Conservation (phyloP, 2,329 filamentous ascomycete species). For the Talaromyces sp. region DNA sequence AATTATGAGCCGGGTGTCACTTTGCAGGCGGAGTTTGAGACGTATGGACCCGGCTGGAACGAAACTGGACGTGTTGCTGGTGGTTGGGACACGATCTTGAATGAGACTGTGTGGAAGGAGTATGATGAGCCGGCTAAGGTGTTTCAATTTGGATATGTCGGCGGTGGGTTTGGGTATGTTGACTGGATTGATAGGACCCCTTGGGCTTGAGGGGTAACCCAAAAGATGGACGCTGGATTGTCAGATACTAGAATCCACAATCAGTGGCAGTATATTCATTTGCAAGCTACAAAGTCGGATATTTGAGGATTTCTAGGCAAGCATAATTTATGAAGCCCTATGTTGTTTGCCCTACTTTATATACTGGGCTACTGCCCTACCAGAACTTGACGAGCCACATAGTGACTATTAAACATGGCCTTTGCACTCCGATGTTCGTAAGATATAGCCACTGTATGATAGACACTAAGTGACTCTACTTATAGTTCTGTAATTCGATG, state of each 20-base stretch:
- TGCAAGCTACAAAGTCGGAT: background rate
- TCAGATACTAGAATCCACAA: background rate
- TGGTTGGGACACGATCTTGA: conserved; percentile 48
- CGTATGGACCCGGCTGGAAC: conserved; percentile 54
- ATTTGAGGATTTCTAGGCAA: background rate
- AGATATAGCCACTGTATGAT: no score
- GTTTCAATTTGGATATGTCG: conserved; percentile 42
- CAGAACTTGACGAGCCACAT: background rate
- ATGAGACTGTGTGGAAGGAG: conserved; percentile 33
- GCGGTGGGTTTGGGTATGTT: conserved; percentile 45
- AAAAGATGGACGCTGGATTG: background rate
- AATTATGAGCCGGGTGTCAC: conserved; percentile 43
- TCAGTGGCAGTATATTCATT: background rate
- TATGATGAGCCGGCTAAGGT: conserved; percentile 44
- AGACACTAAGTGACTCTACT: no score
- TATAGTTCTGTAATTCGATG: background rate
- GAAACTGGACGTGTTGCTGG: conserved; percentile 41
- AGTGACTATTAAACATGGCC: no score
- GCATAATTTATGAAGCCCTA: background rate
- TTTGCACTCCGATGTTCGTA: no score
- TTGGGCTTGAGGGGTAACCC: background rate
- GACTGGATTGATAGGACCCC: conserved; percentile 47
- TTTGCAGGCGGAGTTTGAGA: conserved; percentile 55
- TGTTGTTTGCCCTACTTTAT: background rate
- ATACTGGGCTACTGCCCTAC: background rate